Conservation (phyloP, 176 grass and related monocot species). For the Zea luxurians region DNA sequence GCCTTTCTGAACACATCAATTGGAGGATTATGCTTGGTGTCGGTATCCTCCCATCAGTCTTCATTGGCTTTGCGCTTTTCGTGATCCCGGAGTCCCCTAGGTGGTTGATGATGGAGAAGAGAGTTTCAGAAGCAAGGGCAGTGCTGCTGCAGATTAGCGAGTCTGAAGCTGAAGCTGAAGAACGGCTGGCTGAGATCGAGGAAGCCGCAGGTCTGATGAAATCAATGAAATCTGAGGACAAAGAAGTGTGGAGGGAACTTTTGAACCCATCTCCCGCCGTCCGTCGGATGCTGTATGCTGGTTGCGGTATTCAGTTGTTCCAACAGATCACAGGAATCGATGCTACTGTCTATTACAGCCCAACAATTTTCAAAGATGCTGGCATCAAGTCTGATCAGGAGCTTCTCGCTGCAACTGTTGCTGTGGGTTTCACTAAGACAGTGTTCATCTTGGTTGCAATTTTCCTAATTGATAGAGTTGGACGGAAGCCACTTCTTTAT, state of each 20-base stretch:
- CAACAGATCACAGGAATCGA: constrained; percentile 94
- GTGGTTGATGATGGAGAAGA: constrained; percentile 88
- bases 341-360: constrained; percentile 90
- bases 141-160: constrained; percentile 75
- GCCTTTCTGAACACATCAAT: constrained; percentile 75
- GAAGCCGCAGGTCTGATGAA: constrained; percentile 61
- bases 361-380: constrained; percentile 81
- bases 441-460: constrained; percentile 88
- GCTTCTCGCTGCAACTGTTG: constrained; percentile 79
- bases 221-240: constrained; percentile 50
- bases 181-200: constrained; percentile 75
- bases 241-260: constrained; percentile 80
- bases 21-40: constrained; percentile 98
- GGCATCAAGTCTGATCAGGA: constrained; percentile 80
- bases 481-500: constrained; percentile 84
- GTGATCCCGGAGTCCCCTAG: constrained; percentile 89
- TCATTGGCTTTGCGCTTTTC: constrained; percentile 79
- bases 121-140: constrained; percentile 59
- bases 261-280: constrained; percentile 69
- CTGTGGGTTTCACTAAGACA: constrained; percentile 83
- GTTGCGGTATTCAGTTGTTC: constrained; percentile 81
- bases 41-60: constrained; percentile 75
- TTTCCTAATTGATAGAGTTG: constrained; percentile 85
- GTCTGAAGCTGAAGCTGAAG: constrained; percentile 65
- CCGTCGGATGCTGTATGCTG: constrained; percentile 65